phyloP scores from a whole-genome alignment of 257 asterid species.

The Petunia secreta region DNA sequence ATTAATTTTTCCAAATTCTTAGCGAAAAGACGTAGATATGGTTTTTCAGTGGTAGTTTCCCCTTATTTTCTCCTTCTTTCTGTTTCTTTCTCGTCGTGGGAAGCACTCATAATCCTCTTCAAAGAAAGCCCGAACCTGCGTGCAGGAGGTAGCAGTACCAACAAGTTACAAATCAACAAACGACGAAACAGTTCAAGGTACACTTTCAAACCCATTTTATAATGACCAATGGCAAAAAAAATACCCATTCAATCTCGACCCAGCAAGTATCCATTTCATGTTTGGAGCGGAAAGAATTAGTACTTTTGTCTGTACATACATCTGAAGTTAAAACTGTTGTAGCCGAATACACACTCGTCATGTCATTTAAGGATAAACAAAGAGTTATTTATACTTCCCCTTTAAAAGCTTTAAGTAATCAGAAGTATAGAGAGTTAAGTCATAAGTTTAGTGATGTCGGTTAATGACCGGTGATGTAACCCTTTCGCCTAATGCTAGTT shows the following conservation, averaged over 20 bases:
- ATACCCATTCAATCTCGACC: conserved; percentile 81
- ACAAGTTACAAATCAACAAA: conserved; percentile 54
- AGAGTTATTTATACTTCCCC: conserved; percentile 96
- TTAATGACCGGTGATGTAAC: conserved; percentile 97
- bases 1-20: too few relatives aligned
- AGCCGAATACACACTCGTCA: conserved; percentile 95
- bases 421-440: conserved; percentile 88
- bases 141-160: conserved; percentile 96
- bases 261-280: conserved; percentile 90
- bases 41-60: too few relatives aligned
- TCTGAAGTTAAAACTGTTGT: conserved; percentile 99
- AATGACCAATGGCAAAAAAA: conserved; percentile 73
- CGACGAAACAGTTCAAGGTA: conserved; percentile 73
- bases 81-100: too few relatives aligned
- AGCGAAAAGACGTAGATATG: too few relatives aligned
- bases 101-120: conserved; percentile 32
- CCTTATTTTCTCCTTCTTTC: too few relatives aligned
- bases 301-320: conserved; percentile 93
- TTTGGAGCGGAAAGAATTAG: conserved; percentile 86
- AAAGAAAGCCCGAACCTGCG: conserved; percentile 73
- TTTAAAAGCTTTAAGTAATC: conserved; percentile 88
- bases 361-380: conserved; percentile 90
- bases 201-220: conserved; percentile 73
- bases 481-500: conserved; percentile 88
- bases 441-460: conserved; percentile 97